phyloP scores from a whole-genome alignment of 2,329 filamentous ascomycete species.

The Phialophora macrospora region DNA sequence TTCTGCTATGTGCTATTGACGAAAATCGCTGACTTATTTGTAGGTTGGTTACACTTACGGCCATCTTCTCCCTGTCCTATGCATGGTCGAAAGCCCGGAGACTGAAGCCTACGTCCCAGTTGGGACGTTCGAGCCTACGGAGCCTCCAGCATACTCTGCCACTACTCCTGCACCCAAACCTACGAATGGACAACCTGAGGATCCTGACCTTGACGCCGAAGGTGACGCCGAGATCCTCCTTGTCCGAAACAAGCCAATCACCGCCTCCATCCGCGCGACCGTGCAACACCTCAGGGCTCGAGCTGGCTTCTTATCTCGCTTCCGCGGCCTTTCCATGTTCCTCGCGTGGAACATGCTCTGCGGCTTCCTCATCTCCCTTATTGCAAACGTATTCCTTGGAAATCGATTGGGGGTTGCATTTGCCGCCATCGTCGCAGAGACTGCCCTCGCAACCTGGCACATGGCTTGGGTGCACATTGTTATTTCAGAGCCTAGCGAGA shows the following conservation, averaged over 20 bases:
- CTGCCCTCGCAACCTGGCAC: conserved; percentile 70
- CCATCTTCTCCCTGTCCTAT: conserved; percentile 64
- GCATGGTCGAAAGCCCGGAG: conserved; percentile 66
- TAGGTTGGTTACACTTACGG: conserved; percentile 61
- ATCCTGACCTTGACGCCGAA: conserved; percentile 39
- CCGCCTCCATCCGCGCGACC: conserved; percentile 63
- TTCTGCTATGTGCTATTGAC: not conserved
- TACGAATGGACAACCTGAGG: conserved; percentile 23
- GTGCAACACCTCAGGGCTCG: conserved; percentile 65
- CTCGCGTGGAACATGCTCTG: conserved; percentile 56
- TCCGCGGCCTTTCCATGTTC: conserved; percentile 68
- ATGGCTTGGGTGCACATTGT: conserved; percentile 86
- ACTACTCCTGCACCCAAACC: conserved; percentile 40
- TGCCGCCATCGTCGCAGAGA: conserved; percentile 61
- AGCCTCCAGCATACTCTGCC: conserved; percentile 43
- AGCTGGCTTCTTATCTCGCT: conserved; percentile 68
- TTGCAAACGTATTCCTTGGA: conserved; percentile 52
- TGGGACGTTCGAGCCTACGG: conserved; percentile 45
- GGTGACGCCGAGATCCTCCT: conserved; percentile 54
- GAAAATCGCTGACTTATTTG: conserved; percentile 11
- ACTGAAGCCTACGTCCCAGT: conserved; percentile 59
- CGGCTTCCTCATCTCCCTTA: conserved; percentile 50
- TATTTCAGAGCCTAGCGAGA: conserved; percentile 70
- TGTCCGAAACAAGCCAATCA: conserved; percentile 63
- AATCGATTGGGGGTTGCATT: conserved; percentile 55